phyloP scores from a whole-genome alignment of 2,329 filamentous ascomycete genomes.

The Cytospora chrysosperma region DNA sequence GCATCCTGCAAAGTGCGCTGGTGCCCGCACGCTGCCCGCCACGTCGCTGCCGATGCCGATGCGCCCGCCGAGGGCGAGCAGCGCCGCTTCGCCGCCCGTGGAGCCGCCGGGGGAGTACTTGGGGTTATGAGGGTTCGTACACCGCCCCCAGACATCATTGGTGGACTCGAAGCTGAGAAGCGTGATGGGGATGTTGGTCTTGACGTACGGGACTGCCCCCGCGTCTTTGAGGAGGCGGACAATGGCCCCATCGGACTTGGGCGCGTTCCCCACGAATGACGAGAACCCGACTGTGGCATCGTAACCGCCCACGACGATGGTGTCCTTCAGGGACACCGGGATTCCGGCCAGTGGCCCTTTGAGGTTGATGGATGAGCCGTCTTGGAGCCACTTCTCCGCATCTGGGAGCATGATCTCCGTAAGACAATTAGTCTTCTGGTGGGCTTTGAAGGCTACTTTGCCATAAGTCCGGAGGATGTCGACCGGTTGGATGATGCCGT shows the following conservation, averaged over 20 bases:
- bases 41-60: constrained; percentile 92
- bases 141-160: constrained; percentile 76
- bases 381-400: constrained; percentile 69
- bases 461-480: constrained; percentile 83
- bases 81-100: constrained; percentile 79
- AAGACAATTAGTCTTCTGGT: constrained; percentile 83
- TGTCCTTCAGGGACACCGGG: constrained; percentile 81
- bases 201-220: constrained; percentile 86
- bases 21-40: constrained; percentile 81
- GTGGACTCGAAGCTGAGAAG: constrained; percentile 83
- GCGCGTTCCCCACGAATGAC: constrained; percentile 65
- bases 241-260: constrained; percentile 66
- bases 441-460: constrained; percentile 80
- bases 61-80: constrained; percentile 77
- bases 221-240: constrained; percentile 80
- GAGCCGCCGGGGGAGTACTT: constrained; percentile 86
- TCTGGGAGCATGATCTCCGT: constrained; percentile 82
- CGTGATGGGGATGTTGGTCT: constrained; percentile 86
- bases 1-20: constrained; percentile 86
- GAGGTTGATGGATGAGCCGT: constrained; percentile 60
- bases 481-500: constrained; percentile 61
- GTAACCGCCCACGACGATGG: constrained; percentile 77
- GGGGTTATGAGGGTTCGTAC: constrained; percentile 78
- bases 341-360: constrained; percentile 83
- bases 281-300: constrained; percentile 83